Evolutionary conservation across 805 yeast genomes (phyloP).

Genomic region (Phaffomyces opuntiae): DNA sequence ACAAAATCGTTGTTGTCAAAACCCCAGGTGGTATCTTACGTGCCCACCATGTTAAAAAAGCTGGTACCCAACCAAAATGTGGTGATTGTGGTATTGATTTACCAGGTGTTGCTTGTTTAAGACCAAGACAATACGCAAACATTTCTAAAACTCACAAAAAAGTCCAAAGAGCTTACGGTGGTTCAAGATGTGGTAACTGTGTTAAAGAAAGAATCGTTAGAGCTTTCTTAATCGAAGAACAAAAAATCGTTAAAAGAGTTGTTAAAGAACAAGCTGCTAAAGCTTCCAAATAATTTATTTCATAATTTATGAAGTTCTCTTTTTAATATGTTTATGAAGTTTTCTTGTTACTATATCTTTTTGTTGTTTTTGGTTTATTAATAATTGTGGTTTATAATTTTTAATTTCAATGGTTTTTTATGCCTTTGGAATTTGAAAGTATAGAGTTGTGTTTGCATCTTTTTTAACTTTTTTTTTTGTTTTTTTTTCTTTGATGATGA

Average conservation of each 20-base stretch:
- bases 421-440: too few relatives aligned
- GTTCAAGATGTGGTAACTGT: slow-evolving; percentile 96
- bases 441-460: too few relatives aligned
- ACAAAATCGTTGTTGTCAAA: slow-evolving; percentile 99
- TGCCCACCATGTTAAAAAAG: slow-evolving; percentile 94
- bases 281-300: slow-evolving; percentile 46
- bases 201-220: slow-evolving; percentile 99
- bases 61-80: slow-evolving; percentile 75
- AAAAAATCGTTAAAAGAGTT: slow-evolving; percentile 99
- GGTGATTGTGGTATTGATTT: slow-evolving; percentile 77
- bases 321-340: slow-evolving; percentile 1
- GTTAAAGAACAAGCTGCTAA: slow-evolving; percentile 92
- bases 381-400: too few relatives aligned
- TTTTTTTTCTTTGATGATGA: too few relatives aligned
- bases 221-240: slow-evolving; percentile 99
- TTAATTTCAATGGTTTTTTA: too few relatives aligned
- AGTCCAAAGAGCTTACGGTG: slow-evolving; percentile 99
- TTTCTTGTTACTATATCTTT: not conserved
- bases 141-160: slow-evolving; percentile 96
- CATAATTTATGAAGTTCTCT: not conserved
- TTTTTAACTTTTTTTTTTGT: too few relatives aligned
- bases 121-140: slow-evolving; percentile 97
- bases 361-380: too few relatives aligned
- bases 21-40: slow-evolving; percentile 99
- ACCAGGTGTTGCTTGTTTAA: slow-evolving; percentile 85